Conservation (phyloP, 768 basidiomycete genomes). For the Lactifluus rugatus region DNA sequence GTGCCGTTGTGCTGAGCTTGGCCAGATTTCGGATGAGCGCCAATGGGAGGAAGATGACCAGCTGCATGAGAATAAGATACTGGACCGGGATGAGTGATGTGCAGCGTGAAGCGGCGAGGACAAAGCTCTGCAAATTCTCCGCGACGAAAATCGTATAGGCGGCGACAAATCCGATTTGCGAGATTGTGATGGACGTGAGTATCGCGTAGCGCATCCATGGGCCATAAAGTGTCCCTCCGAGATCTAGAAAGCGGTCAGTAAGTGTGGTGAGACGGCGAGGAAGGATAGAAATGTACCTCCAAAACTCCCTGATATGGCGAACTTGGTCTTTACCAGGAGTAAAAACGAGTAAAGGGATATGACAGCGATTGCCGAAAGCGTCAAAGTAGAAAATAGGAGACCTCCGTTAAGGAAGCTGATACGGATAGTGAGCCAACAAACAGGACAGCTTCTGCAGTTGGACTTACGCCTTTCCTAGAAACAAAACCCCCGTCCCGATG, state of each 20-base stretch:
- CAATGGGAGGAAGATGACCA: conserved; percentile 82
- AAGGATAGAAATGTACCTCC: conserved; percentile 47
- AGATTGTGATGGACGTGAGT: conserved; percentile 76
- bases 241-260: conserved; percentile 43
- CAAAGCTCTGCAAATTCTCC: conserved; percentile 83
- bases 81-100: conserved; percentile 52
- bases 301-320: conserved; percentile 84
- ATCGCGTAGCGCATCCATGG: conserved; percentile 89
- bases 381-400: conserved; percentile 73
- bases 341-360: conserved; percentile 92
- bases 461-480: conserved; percentile 86
- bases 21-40: conserved; percentile 90
- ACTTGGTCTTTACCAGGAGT: conserved; percentile 78
- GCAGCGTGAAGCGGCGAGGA: conserved; percentile 73
- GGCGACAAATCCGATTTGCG: conserved; percentile 80
- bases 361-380: conserved; percentile 70
- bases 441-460: background rate
- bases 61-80: conserved; percentile 75
- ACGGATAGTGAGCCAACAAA: background rate
- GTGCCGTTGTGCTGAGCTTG: conserved; percentile 84
- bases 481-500: conserved; percentile 90
- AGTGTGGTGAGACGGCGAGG: background rate
- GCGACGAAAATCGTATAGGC: conserved; percentile 97
- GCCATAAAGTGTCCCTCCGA: conserved; percentile 88
- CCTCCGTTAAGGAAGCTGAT: conserved; percentile 91